Percentiles rank a stretch among this genome's conserved stretches.
phyloP scores from a whole-genome alignment of 495 filamentous ascomycete species.

The Tuber calosporum region DNA sequence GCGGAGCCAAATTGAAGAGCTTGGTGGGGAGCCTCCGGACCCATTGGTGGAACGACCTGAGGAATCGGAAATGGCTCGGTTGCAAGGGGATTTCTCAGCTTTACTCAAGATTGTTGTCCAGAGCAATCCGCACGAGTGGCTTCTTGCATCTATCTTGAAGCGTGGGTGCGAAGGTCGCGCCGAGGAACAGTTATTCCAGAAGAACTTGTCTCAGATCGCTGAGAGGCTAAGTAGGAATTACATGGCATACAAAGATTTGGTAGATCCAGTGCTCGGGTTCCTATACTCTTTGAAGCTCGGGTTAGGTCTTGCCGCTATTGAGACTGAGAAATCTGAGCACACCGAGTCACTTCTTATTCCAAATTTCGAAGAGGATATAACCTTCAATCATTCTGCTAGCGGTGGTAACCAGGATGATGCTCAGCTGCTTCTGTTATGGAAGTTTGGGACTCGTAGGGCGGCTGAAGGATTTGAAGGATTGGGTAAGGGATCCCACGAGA shows the following conservation, averaged over 20 bases:
- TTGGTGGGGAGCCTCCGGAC: slow-evolving; percentile 57
- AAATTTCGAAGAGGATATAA: slow-evolving; percentile 1
- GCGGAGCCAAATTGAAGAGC: slow-evolving; percentile 50
- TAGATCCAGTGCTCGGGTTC: slow-evolving; percentile 68
- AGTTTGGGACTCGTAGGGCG: slow-evolving; percentile 20
- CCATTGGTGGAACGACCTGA: slow-evolving; percentile 61
- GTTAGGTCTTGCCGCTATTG: slow-evolving; percentile 53
- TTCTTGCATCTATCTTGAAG: slow-evolving; percentile 26
- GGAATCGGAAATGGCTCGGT: slow-evolving; percentile 56
- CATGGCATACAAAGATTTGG: slow-evolving; percentile 75
- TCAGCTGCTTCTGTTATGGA: slow-evolving; percentile 43
- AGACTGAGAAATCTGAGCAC: slow-evolving; percentile 29
- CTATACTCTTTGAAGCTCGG: slow-evolving; percentile 73
- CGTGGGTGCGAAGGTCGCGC: slow-evolving; percentile 30
- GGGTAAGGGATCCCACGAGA: slow-evolving; percentile 4
- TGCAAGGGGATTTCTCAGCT: slow-evolving; percentile 77
- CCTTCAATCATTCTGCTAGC: not conserved
- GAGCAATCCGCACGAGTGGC: slow-evolving; percentile 47
- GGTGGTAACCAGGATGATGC: slow-evolving; percentile 38
- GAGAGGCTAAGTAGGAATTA: slow-evolving; percentile 59
- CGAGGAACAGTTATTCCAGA: slow-evolving; percentile 55
- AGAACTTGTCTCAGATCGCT: slow-evolving; percentile 64
- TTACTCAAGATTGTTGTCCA: slow-evolving; percentile 60
- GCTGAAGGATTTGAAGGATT: slow-evolving; percentile 25
- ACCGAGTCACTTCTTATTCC: slow-evolving; percentile 31